Percentiles rank a stretch among this genome's conserved stretches.
These are phyloP conservation scores for Teratosphaeria pseudoeucalypti DNA, from an alignment of 2,329 filamentous ascomycete species.

Conservation along the genomic window DNA sequence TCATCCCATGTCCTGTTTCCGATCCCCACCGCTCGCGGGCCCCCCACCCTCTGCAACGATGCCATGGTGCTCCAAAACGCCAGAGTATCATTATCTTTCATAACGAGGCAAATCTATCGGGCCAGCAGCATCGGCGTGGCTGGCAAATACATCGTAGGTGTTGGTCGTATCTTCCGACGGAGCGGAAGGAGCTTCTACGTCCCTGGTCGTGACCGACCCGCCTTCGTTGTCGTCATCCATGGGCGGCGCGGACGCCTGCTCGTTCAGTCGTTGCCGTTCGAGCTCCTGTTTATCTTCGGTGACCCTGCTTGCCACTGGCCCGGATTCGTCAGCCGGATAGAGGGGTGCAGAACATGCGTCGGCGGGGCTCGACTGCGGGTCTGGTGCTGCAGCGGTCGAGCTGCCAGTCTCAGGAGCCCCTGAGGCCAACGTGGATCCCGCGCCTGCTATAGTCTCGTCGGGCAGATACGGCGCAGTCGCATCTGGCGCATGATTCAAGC, in stretches of 20 bases:
- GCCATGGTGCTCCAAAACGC: neutral
- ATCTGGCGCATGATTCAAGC: slow-evolving; percentile 15
- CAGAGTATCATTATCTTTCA: slow-evolving; percentile 7
- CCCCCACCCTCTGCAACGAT: neutral
- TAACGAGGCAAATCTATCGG: slow-evolving; percentile 9
- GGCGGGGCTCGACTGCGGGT: neutral
- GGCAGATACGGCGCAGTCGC: slow-evolving; percentile 25
- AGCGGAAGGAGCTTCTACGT: neutral
- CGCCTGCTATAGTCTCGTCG: slow-evolving; percentile 9
- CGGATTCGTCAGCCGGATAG: neutral
- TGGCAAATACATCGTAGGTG: neutral
- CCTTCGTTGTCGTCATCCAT: slow-evolving; percentile 1
- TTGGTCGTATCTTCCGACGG: neutral
- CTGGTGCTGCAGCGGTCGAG: neutral
- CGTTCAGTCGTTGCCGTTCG: slow-evolving; percentile 39
- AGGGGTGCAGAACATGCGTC: neutral
- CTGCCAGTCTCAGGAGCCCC: slow-evolving; percentile 10
- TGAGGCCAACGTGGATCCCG: slow-evolving; percentile 12
- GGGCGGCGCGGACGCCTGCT: slow-evolving; percentile 32
- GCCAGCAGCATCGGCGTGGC: slow-evolving; percentile 11
- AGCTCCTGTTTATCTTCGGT: slow-evolving; percentile 73
- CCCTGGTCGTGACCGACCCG: neutral
- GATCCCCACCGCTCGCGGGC: neutral
- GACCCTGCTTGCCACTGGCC: slow-evolving; percentile 6
- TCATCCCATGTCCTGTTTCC: neutral